Evolutionary conservation across 768 basidiomycete species (phyloP).

Genomic region (Candolleomyces aberdarensis): DNA sequence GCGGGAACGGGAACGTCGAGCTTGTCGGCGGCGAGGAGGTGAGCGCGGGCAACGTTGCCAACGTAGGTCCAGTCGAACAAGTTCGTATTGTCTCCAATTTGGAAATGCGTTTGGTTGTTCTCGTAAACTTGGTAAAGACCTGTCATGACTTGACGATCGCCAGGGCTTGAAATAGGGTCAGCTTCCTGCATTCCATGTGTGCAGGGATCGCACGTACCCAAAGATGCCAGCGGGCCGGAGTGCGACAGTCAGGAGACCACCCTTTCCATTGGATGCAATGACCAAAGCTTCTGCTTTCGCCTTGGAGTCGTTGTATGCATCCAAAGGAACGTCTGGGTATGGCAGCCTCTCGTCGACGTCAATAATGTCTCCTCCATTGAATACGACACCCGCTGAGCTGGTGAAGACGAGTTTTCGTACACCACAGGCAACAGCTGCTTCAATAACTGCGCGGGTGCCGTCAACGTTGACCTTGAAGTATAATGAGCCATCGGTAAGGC

Average conservation of each 20-base stretch:
- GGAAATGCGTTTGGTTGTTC: conserved; percentile 83
- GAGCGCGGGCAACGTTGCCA: conserved; percentile 91
- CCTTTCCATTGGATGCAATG: conserved; percentile 81
- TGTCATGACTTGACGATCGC: conserved; percentile 82
- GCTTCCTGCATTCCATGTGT: conserved; percentile 3
- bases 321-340: conserved; percentile 69
- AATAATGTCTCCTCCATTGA: conserved; percentile 76
- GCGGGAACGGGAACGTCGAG: conserved; percentile 54
- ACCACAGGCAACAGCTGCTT: conserved; percentile 67
- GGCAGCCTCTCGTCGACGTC: conserved; percentile 87
- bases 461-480: conserved; percentile 95
- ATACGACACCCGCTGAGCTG: conserved; percentile 87
- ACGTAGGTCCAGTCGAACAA: conserved; percentile 97
- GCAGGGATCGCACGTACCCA: conserved; percentile 53
- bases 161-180: conserved; percentile 53
- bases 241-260: conserved; percentile 83
- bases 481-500: conserved; percentile 58
- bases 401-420: conserved; percentile 93
- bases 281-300: conserved; percentile 83
- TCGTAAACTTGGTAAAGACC: conserved; percentile 81
- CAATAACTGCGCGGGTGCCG: conserved; percentile 83
- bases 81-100: conserved; percentile 92
- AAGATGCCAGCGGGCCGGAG: conserved; percentile 94
- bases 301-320: conserved; percentile 95
- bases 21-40: conserved; percentile 90